phyloP scores from a whole-genome alignment of 371 early-diverging fungal genomes.

The Actinomortierella wolfii region DNA sequence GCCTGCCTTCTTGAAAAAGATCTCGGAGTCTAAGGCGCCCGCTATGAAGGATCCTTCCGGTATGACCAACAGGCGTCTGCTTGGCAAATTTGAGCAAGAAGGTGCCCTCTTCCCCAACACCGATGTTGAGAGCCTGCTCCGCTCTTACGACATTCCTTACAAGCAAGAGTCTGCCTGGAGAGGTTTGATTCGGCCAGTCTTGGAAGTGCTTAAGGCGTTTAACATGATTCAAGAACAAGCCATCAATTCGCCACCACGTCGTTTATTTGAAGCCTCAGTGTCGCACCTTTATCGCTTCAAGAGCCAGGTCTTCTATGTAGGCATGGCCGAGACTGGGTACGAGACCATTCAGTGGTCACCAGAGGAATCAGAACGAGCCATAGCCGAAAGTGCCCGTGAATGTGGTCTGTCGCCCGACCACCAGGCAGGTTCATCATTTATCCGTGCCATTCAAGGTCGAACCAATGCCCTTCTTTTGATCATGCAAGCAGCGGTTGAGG shows the following conservation, averaged over 20 bases:
- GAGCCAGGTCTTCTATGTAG: background rate
- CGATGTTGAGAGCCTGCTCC: background rate
- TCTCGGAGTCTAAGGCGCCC: slow-evolving; percentile 1
- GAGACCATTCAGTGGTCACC: background rate
- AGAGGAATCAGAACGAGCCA: slow-evolving; percentile 7
- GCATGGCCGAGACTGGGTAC: background rate
- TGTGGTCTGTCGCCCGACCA: slow-evolving; percentile 31
- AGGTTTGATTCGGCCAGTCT: slow-evolving; percentile 2
- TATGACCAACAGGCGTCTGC: too few relatives aligned
- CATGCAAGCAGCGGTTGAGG: slow-evolving; percentile 3
- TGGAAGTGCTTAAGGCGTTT: background rate
- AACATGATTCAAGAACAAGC: slow-evolving; percentile 8
- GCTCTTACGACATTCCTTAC: slow-evolving; percentile 16
- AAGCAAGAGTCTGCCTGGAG: slow-evolving; percentile 25
- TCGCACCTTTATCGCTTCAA: slow-evolving; percentile 33
- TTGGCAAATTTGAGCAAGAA: slow-evolving; percentile 9
- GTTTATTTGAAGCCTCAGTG: slow-evolving; percentile 44
- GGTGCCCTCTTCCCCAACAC: slow-evolving; percentile 4
- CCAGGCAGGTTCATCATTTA: slow-evolving; percentile 9
- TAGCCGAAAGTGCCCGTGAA: slow-evolving; percentile 11
- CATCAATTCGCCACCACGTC: slow-evolving; percentile 26
- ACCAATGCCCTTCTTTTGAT: slow-evolving; percentile 16
- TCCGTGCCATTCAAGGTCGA: slow-evolving; percentile 19
- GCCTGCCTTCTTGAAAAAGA: background rate
- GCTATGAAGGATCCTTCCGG: background rate